A percentile compares a stretch with the other conserved stretches of the same genome.
Conservation (phyloP, 2,329 filamentous ascomycete genomes). For the Colletotrichum cordylinicola region DNA sequence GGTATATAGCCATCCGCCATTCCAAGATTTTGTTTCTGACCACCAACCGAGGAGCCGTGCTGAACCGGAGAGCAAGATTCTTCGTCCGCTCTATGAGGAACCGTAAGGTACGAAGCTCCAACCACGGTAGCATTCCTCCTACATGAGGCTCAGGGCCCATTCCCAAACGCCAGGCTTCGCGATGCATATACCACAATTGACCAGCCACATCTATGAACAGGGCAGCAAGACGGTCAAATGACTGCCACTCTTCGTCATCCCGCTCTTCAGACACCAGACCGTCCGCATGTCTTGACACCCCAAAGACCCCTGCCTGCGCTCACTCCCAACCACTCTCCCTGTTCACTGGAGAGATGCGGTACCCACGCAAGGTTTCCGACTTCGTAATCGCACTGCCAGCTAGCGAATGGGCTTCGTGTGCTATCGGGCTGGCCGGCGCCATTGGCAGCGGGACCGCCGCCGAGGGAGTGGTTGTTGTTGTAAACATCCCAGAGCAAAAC, state of each 20-base stretch:
- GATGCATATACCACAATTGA: constrained; percentile 24
- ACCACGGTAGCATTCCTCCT: background rate
- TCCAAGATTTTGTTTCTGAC: constrained; percentile 6
- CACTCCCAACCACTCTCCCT: constrained; percentile 84
- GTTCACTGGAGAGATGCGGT: constrained; percentile 73
- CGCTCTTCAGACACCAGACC: constrained; percentile 1
- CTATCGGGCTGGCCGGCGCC: constrained; percentile 59
- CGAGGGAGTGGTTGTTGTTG: constrained; percentile 60
- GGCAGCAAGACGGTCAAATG: background rate
- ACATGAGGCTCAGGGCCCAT: background rate
- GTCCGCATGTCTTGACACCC: constrained; percentile 61
- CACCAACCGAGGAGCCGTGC: background rate
- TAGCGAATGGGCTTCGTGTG: constrained; percentile 72
- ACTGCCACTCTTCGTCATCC: constrained; percentile 4
- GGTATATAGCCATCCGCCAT: constrained; percentile 17
- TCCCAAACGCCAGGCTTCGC: constrained; percentile 27
- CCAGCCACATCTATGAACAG: constrained; percentile 22
- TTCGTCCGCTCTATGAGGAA: background rate
- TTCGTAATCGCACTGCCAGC: constrained; percentile 88
- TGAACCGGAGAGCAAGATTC: background rate
- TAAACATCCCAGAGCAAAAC: constrained; percentile 95
- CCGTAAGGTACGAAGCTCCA: background rate
- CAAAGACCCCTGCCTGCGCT: constrained; percentile 82
- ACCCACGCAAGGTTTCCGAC: constrained; percentile 87
- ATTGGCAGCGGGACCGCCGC: constrained; percentile 47